Evolutionary conservation across 2,329 filamentous ascomycete genomes (phyloP).

Genomic region (Rutstroemia sydowiana): DNA sequence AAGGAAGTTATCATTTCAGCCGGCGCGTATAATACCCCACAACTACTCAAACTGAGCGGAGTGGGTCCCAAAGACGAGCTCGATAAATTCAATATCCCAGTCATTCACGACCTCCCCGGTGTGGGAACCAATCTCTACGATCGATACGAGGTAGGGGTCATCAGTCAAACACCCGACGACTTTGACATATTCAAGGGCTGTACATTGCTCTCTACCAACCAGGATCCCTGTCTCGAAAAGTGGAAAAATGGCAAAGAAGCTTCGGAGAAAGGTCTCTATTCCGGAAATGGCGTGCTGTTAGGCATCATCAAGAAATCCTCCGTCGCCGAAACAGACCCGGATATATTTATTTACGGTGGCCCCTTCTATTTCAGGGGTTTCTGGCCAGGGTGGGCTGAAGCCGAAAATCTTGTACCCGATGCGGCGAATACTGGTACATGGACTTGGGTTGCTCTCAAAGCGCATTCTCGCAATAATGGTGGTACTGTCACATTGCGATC

Average conservation of each 20-base stretch:
- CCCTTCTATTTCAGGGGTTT: slow-evolving; percentile 20
- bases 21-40: slow-evolving; percentile 39
- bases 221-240: slow-evolving; percentile 31
- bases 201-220: slow-evolving; percentile 28
- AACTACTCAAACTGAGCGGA: slow-evolving; percentile 39
- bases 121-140: slow-evolving; percentile 55
- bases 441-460: slow-evolving; percentile 35
- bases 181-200: slow-evolving; percentile 33
- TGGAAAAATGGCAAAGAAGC: slow-evolving; percentile 13
- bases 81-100: slow-evolving; percentile 37
- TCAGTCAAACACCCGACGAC: slow-evolving; percentile 36
- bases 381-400: slow-evolving; percentile 28
- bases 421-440: slow-evolving; percentile 29
- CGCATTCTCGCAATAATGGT: slow-evolving; percentile 52
- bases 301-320: neutral
- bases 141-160: slow-evolving; percentile 40
- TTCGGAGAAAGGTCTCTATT: neutral
- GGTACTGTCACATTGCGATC: slow-evolving; percentile 56
- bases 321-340: neutral
- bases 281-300: neutral
- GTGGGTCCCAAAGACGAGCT: slow-evolving; percentile 36
- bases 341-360: slow-evolving; percentile 13
- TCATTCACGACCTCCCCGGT: slow-evolving; percentile 51
- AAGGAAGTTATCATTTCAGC: slow-evolving; percentile 40
- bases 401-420: slow-evolving; percentile 32